These are phyloP conservation scores for Arthrobotrys conoides DNA, from an alignment of 2,329 filamentous ascomycete genomes.

Conservation along the genomic window DNA sequence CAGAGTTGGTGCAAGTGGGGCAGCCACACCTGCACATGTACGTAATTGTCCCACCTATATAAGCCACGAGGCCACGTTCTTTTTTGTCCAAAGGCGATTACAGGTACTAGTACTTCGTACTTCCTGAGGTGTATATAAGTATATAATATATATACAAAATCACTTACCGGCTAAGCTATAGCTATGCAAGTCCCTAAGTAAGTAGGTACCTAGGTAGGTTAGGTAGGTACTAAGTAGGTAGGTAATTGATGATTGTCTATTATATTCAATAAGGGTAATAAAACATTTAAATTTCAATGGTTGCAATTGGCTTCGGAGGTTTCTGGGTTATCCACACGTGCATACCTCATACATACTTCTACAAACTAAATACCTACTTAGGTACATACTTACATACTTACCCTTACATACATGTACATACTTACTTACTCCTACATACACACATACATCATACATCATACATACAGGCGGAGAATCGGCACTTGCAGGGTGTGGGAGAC, in stretches of 20 bases:
- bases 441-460: neutral
- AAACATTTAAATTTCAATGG: no score
- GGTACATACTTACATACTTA: neutral
- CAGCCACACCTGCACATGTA: constrained; percentile 43
- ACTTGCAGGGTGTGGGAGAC: constrained; percentile 38
- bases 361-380: no score
- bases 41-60: constrained; percentile 60
- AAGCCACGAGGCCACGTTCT: constrained; percentile 45
- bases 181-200: neutral
- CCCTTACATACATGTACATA: neutral
- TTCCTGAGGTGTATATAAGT: no score
- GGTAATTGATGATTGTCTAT: no score
- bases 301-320: no score
- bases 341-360: neutral
- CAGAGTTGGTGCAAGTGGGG: neutral
- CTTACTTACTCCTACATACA: neutral
- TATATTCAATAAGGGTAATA: no score
- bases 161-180: no score
- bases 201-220: neutral
- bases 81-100: no score
- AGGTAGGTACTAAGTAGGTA: no score
- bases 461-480: neutral
- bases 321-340: neutral
- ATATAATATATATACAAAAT: no score
- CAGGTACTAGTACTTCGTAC: no score